These are phyloP conservation scores for Heterobasidion parviporum DNA, from an alignment of 1,284 basidiomycete species.

Conservation along the genomic window DNA sequence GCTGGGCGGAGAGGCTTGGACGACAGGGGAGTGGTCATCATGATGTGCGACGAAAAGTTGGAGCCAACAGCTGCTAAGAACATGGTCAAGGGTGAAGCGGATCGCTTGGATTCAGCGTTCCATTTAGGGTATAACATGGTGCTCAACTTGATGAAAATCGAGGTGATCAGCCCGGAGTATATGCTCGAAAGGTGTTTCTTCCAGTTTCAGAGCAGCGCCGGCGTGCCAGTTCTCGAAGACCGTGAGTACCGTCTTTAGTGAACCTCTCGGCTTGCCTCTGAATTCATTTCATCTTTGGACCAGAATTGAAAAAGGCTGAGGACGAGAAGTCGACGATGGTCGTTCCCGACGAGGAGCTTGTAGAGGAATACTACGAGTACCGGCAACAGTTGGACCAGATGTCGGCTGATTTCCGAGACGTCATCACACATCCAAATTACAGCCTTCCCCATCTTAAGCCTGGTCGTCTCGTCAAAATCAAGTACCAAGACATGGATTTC, in stretches of 20 bases:
- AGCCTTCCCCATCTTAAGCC: constrained; percentile 89
- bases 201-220: constrained; percentile 94
- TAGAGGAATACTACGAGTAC: constrained; percentile 88
- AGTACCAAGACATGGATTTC: constrained; percentile 84
- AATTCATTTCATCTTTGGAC: not conserved
- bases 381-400: constrained; percentile 89
- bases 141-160: constrained; percentile 96
- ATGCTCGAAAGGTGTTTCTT: constrained; percentile 98
- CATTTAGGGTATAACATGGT: constrained; percentile 99
- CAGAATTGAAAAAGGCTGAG: constrained; percentile 77
- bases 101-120: constrained; percentile 96
- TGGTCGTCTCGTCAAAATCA: constrained; percentile 86
- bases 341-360: constrained; percentile 78
- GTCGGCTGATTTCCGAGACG: constrained; percentile 79
- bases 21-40: constrained; percentile 98
- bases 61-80: constrained; percentile 89
- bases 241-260: constrained; percentile 40
- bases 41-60: constrained; percentile 99
- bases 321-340: constrained; percentile 56
- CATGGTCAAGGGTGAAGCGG: constrained; percentile 99
- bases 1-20: constrained; percentile 96
- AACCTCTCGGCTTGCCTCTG: not conserved
- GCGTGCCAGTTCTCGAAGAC: constrained; percentile 82
- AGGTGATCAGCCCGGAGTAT: constrained; percentile 96
- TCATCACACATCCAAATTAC: constrained; percentile 93